Conservation (phyloP, 495 filamentous ascomycete genomes). For the Polyplosphaeria fusca region DNA sequence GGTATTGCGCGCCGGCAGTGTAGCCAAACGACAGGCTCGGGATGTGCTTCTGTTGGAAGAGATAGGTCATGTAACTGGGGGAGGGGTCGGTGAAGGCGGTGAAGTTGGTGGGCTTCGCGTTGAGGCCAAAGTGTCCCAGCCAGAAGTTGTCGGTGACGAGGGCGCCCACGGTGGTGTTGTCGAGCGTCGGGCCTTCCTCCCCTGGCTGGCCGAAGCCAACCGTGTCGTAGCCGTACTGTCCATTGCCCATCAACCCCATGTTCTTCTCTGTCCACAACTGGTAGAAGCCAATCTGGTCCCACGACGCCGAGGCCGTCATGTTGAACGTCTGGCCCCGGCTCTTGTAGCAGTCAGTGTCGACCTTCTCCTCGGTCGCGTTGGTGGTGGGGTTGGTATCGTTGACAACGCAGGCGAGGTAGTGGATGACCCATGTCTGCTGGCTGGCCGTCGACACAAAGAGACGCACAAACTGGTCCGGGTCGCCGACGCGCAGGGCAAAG, state of each 20-base stretch:
- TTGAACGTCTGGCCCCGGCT: constrained; percentile 32
- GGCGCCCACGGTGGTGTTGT: constrained; percentile 49
- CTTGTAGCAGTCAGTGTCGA: constrained; percentile 17
- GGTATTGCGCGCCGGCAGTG: constrained; percentile 56
- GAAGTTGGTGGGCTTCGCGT: constrained; percentile 51
- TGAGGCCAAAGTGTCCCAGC: constrained; percentile 55
- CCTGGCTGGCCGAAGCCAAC: constrained; percentile 48
- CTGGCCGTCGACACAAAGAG: constrained; percentile 49
- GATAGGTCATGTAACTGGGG: constrained; percentile 49
- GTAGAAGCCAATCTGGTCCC: constrained; percentile 35
- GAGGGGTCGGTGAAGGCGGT: constrained; percentile 44
- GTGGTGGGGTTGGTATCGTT: constrained; percentile 25
- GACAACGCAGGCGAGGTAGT: constrained; percentile 32
- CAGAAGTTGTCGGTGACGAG: constrained; percentile 51
- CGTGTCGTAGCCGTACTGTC: constrained; percentile 52
- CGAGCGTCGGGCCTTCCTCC: constrained; percentile 44
- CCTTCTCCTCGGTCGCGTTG: not conserved
- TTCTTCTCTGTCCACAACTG: constrained; percentile 29
- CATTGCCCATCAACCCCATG: constrained; percentile 45
- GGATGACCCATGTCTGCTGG: constrained; percentile 46
- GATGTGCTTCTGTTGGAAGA: constrained; percentile 48
- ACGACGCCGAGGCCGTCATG: constrained; percentile 25
- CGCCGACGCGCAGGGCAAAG: constrained; percentile 50
- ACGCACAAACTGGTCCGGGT: constrained; percentile 47
- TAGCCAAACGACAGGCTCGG: constrained; percentile 55